These are phyloP conservation scores for Aspergillus fumigatus DNA, from an alignment of 2,329 filamentous ascomycete genomes.

Conservation along the genomic window DNA sequence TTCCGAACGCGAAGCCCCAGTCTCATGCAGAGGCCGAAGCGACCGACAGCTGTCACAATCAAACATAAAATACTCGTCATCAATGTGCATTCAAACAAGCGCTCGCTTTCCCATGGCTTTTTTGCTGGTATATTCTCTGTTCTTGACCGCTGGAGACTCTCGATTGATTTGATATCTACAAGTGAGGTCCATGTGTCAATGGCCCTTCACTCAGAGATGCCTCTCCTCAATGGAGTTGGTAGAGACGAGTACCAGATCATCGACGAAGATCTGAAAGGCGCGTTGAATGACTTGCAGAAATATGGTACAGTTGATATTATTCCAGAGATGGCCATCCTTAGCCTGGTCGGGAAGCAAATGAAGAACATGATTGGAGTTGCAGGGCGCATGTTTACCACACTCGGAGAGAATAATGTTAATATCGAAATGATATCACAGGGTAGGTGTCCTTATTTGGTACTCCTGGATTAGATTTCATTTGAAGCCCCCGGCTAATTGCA, in stretches of 20 bases:
- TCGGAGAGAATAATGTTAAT: conserved; percentile 91
- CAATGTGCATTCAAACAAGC: conserved; percentile 97
- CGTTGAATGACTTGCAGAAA: conserved; percentile 67
- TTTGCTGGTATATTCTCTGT: conserved; percentile 91
- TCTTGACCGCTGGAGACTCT: conserved; percentile 78
- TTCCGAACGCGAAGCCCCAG: conserved; percentile 45
- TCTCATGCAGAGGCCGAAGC: conserved; percentile 57
- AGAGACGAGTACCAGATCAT: conserved; percentile 50
- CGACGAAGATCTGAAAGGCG: conserved; percentile 59
- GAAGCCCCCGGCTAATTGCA: conserved; percentile 8
- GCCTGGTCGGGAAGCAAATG: conserved; percentile 90
- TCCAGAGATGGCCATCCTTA: conserved; percentile 90
- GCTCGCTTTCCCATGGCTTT: conserved; percentile 92
- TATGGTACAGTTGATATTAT: conserved; percentile 90
- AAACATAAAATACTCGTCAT: conserved; percentile 96
- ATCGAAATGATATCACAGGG: conserved; percentile 99
- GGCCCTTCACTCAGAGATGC: conserved; percentile 78
- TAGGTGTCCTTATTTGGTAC: conserved; percentile 40
- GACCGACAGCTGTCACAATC: conserved; percentile 88
- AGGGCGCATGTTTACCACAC: conserved; percentile 88
- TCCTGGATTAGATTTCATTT: conserved; percentile 1
- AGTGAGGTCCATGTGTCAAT: conserved; percentile 97
- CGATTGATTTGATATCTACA: conserved; percentile 93
- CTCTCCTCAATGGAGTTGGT: conserved; percentile 47
- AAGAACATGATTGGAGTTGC: conserved; percentile 96